Evolutionary conservation across 2,329 filamentous ascomycete species (phyloP), one percentile per base, ranked within the genome.

Genomic region (Aureobasidium subglaciale): DNA sequence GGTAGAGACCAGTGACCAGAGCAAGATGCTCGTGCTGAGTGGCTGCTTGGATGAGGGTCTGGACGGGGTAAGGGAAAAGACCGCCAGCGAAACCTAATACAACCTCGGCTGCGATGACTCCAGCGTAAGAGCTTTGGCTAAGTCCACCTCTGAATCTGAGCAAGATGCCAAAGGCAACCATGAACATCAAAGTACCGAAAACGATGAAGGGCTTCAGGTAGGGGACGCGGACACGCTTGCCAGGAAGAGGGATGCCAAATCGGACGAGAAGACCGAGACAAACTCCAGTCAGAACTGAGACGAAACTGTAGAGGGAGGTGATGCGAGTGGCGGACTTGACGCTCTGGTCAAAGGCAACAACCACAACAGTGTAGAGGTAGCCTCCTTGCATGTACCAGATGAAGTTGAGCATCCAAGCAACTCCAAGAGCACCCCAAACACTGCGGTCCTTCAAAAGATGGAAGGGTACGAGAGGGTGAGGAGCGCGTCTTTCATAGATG

Each of bases 351-450:
- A 86, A 86, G 32, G 76, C 77, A 16, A 86, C 79, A 10, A 78
- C 65, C 1, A 86, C 75, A 1, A 86, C 78, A 0, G 83, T 83
- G 69, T 78, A 86, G 2, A 87, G 74, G 65, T 79, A 86, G 63
- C 85, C 79, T 20, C 78, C 80, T 66, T 86, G 83, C 67, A 85
- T 74, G 58, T 78, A 78, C 82, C 82, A 86, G 16, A 78, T 68
- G 63, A 79, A 80, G 70, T 80, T 81, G 63, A 82, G 72, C 62
- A 79, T 68, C 43, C 74, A 58, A 8, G 76, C 82, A 40, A 87
- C 83, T 3, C 79, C 81, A 27, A 86, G 67, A 4, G 83, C 76
- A 5, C 75, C 81, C 81, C 83, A 86, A 24, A 86, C 77, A n/a
- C 75, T 76, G 20, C 84, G 81, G 63, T 86, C 82, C 67, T 79